These are phyloP conservation scores for Diutina pseudorugosa DNA, from an alignment of 1,139 yeast genomes.

Conservation along the genomic window DNA sequence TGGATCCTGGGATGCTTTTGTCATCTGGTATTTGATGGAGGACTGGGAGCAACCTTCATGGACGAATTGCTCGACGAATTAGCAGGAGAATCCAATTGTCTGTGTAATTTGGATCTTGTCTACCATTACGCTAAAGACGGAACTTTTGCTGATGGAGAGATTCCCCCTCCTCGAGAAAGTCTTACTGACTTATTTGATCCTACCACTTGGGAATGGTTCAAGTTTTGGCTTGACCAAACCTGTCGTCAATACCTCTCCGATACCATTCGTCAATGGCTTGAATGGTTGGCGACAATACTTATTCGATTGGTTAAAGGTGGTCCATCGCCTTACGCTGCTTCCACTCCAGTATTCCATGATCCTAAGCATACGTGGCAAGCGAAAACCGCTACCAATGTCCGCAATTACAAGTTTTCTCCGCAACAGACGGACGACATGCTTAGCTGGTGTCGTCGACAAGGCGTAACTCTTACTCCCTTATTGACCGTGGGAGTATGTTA, in stretches of 20 bases:
- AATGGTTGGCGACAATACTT: background rate
- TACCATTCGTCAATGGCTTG: background rate
- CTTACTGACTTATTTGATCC: background rate
- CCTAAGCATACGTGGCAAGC: background rate
- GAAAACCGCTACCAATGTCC: background rate
- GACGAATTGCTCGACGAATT: background rate
- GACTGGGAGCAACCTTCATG: background rate
- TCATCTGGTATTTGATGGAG: constrained; percentile 1
- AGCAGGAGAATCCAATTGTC: background rate
- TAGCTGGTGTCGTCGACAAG: background rate
- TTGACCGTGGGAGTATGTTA: background rate
- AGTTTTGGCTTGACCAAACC: background rate
- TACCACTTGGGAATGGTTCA: background rate
- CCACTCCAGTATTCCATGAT: background rate
- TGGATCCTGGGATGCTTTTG: background rate
- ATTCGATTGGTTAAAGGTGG: background rate
- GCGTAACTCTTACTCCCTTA: background rate
- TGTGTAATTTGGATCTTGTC: background rate
- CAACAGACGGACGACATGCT: background rate
- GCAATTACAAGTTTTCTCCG: background rate
- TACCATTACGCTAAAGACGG: background rate
- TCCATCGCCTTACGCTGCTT: background rate
- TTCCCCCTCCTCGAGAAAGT: background rate
- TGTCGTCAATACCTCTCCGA: background rate
- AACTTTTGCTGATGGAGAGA: background rate